A percentile compares a stretch with the other conserved stretches of the same genome.
Conservation (phyloP, 2,329 filamentous ascomycete species). For the Exophiala sp. region DNA sequence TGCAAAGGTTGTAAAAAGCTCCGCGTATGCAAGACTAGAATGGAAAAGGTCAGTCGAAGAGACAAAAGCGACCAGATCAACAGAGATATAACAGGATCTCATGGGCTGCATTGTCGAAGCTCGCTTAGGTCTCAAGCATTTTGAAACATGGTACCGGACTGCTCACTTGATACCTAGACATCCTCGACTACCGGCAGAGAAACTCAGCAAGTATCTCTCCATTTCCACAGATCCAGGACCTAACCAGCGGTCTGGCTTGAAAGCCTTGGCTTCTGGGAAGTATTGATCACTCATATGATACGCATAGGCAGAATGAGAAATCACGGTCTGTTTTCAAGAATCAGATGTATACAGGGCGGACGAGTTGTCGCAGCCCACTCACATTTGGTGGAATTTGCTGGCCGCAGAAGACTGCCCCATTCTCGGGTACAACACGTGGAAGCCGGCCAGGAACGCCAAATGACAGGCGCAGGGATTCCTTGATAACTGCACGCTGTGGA, state of each 20-base stretch:
- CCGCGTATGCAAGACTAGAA: neutral
- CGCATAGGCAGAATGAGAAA: neutral
- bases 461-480: no score
- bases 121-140: neutral
- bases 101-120: neutral
- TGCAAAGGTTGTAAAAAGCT: neutral
- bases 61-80: neutral
- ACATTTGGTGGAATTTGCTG: no score
- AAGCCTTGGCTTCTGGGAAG: neutral
- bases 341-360: neutral
- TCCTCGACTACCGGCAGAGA: neutral
- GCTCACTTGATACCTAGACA: neutral
- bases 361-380: neutral
- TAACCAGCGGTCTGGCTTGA: neutral
- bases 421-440: neutral
- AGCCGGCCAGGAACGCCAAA: neutral
- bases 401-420: neutral
- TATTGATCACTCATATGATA: neutral
- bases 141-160: neutral
- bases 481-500: neutral
- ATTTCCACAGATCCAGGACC: neutral
- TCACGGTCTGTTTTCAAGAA: neutral
- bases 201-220: neutral
- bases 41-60: neutral
- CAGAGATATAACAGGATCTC: neutral